Evolutionary conservation across 1,284 basidiomycete species (phyloP).

Genomic region (Filobasidium uniguttulatum): DNA sequence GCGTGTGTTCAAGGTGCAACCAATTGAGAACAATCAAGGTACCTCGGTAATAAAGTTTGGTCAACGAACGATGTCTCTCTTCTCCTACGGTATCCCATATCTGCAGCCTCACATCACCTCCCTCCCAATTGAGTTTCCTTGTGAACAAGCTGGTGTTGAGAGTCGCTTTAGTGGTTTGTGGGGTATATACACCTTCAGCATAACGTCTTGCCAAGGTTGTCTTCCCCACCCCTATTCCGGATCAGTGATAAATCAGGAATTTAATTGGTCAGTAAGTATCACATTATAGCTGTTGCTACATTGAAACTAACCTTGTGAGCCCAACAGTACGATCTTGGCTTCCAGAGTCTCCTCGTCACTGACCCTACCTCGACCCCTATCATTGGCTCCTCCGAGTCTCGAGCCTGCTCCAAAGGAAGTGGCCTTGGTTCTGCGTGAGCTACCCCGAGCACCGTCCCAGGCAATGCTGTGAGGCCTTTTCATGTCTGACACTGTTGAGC

Average conservation of each 20-base stretch:
- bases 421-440: neutral
- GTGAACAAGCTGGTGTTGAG: conserved; percentile 9
- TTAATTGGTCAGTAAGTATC: no score
- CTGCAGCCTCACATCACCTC: conserved; percentile 10
- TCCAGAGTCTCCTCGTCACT: conserved; percentile 12
- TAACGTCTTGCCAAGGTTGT: conserved; percentile 13
- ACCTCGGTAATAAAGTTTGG: conserved; percentile 16
- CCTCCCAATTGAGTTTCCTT: conserved; percentile 9
- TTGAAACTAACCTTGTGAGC: conserved; percentile 11
- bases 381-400: neutral
- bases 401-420: neutral
- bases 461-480: neutral
- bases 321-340: conserved; percentile 14
- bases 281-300: neutral
- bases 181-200: conserved; percentile 5
- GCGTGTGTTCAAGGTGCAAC: neutral
- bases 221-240: conserved; percentile 11
- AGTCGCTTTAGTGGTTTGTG: conserved; percentile 3
- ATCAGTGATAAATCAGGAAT: neutral
- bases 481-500: neutral
- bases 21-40: neutral
- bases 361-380: conserved; percentile 5
- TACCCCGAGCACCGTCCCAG: neutral
- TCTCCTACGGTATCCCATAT: conserved; percentile 15
- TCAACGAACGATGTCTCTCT: conserved; percentile 14